phyloP scores from a whole-genome alignment of 106 monocot species.

The Vanilla planifolia region DNA sequence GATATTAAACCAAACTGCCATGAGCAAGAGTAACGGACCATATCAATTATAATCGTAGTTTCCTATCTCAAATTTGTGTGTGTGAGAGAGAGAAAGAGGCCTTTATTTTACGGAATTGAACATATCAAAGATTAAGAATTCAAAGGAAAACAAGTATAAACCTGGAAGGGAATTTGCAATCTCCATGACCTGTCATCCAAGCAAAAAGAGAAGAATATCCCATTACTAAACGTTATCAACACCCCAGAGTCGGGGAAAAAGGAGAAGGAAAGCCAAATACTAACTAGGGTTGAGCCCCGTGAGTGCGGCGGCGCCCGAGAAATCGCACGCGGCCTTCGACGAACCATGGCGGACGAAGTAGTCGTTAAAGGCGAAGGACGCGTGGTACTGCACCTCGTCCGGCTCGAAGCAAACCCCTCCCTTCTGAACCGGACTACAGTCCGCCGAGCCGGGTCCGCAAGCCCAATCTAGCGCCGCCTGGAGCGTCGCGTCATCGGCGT shows the following conservation, averaged over 20 bases:
- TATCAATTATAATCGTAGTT: no score
- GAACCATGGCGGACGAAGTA: slow-evolving; percentile 48
- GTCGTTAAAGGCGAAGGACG: slow-evolving; percentile 91
- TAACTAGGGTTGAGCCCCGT: slow-evolving; percentile 65
- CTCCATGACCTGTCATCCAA: slow-evolving; percentile 31
- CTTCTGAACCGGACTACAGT: slow-evolving; percentile 64
- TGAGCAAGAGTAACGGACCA: no score
- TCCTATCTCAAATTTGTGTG: no score
- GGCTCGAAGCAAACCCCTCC: slow-evolving; percentile 73
- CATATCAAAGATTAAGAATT: not conserved
- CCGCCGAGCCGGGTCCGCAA: slow-evolving; percentile 73
- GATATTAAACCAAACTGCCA: no score
- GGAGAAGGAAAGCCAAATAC: not conserved
- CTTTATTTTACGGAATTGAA: no score
- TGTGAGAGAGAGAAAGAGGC: no score
- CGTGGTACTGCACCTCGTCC: slow-evolving; percentile 52
- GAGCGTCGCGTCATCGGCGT: slow-evolving; percentile 70
- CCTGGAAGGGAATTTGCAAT: slow-evolving; percentile 68
- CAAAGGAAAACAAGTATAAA: slow-evolving; percentile 16
- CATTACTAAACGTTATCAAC: not conserved
- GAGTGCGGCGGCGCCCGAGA: slow-evolving; percentile 73
- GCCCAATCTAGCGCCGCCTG: slow-evolving; percentile 88
- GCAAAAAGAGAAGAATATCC: not conserved
- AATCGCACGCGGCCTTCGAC: slow-evolving; percentile 53
- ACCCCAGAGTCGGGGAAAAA: not conserved